Conservation (phyloP, 2,329 filamentous ascomycete genomes). For the Plenodomus tracheiphilus region DNA sequence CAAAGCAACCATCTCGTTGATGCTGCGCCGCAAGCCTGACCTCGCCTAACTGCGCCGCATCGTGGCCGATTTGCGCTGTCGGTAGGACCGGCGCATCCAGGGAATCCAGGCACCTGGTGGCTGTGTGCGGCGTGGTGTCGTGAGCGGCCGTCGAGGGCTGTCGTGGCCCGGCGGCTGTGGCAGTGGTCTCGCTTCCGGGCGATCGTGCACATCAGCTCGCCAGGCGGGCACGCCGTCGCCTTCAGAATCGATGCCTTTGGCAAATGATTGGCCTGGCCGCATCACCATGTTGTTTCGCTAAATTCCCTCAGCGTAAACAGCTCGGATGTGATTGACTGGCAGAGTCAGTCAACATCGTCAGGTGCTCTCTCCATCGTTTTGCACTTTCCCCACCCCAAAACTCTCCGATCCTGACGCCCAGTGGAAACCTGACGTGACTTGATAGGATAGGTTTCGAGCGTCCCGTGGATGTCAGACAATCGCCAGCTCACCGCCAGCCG, state of each 20-base stretch:
- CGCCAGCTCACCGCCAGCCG: neutral
- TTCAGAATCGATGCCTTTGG: neutral
- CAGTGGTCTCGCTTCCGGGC: slow-evolving; percentile 9
- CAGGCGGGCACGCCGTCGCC: slow-evolving; percentile 9
- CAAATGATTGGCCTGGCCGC: slow-evolving; percentile 11
- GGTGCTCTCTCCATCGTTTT: no score
- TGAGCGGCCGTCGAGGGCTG: slow-evolving; percentile 4
- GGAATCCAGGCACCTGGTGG: slow-evolving; percentile 10
- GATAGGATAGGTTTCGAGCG: no score
- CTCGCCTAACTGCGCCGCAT: slow-evolving; percentile 21
- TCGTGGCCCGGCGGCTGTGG: slow-evolving; percentile 6
- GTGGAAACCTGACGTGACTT: no score
- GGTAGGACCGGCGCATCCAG: slow-evolving; percentile 11
- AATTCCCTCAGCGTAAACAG: slow-evolving; percentile 7
- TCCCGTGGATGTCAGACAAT: no score
- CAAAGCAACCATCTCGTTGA: no score
- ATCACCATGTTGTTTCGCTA: slow-evolving; percentile 15
- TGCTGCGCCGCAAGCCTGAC: slow-evolving; percentile 8
- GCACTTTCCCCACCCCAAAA: no score
- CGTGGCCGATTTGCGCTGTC: slow-evolving; percentile 9
- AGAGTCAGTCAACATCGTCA: no score
- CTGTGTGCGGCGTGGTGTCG: slow-evolving; percentile 3
- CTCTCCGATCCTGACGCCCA: no score
- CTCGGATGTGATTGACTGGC: slow-evolving; percentile 6
- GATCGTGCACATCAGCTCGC: slow-evolving; percentile 12